Percentiles rank a stretch among this genome's conserved stretches.
phyloP scores from a whole-genome alignment of 1,284 basidiomycete species.

The Trichosporon ovoides region DNA sequence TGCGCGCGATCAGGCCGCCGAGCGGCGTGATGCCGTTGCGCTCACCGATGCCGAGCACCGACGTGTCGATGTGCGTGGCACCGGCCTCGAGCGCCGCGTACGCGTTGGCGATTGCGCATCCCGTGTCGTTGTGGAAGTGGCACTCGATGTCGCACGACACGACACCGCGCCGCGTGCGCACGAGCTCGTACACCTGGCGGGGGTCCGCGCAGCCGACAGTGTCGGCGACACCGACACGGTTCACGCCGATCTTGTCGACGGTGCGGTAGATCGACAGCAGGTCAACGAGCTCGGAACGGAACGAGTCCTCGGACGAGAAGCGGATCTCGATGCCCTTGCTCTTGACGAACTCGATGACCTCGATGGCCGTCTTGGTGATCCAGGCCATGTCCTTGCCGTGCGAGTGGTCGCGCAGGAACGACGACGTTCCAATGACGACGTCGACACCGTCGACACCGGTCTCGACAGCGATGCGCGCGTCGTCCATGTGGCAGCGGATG shows the following conservation, averaged over 20 bases:
- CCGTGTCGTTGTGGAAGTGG: slow-evolving; percentile 98
- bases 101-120: slow-evolving; percentile 91
- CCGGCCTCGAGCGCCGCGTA: slow-evolving; percentile 98
- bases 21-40: slow-evolving; percentile 98
- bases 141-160: slow-evolving; percentile 96
- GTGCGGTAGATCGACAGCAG: slow-evolving; percentile 98
- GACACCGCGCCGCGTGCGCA: slow-evolving; percentile 91
- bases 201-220: slow-evolving; percentile 99
- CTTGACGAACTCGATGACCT: slow-evolving; percentile 99
- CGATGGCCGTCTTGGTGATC: slow-evolving; percentile 93
- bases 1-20: slow-evolving; percentile 92
- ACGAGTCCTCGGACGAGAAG: slow-evolving; percentile 99
- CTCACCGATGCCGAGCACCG: slow-evolving; percentile 90
- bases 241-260: slow-evolving; percentile 99
- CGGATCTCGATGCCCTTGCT: slow-evolving; percentile 99
- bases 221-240: slow-evolving; percentile 98
- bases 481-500: slow-evolving; percentile 99
- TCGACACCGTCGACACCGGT: slow-evolving; percentile 99
- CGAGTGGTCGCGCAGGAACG: slow-evolving; percentile 98
- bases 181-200: slow-evolving; percentile 96
- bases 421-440: slow-evolving; percentile 98
- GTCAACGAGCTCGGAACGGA: slow-evolving; percentile 99
- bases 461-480: slow-evolving; percentile 96
- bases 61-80: slow-evolving; percentile 98
- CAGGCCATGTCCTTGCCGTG: slow-evolving; percentile 99